Percentiles rank a stretch among this genome's conserved stretches.
These are phyloP conservation scores for Asterionellopsis glacialis DNA, from an alignment of 108 stramenopile genomes.

Conservation along the genomic window DNA sequence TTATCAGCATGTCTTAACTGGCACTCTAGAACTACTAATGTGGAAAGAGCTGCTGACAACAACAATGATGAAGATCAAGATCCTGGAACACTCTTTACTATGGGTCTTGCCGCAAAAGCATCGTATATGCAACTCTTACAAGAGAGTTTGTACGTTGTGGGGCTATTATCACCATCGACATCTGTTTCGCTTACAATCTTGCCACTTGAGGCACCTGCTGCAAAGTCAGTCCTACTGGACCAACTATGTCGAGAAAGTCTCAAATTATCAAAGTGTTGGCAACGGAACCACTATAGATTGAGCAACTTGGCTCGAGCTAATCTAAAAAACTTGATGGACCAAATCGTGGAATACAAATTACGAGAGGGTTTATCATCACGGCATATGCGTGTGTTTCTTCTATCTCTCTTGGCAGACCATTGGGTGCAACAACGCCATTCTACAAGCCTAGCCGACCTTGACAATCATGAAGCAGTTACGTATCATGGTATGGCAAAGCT, in stretches of 20 bases:
- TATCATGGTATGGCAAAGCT: constrained; percentile 3
- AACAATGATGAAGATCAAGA: neutral
- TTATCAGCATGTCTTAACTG: constrained; percentile 30
- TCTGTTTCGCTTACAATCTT: constrained; percentile 27
- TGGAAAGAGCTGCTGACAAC: constrained; percentile 26
- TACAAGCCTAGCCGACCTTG: constrained; percentile 14
- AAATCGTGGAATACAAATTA: constrained; percentile 30
- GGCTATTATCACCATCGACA: constrained; percentile 19
- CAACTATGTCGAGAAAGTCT: neutral
- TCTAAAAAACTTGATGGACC: constrained; percentile 14
- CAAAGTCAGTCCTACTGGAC: neutral
- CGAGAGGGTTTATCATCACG: constrained; percentile 33
- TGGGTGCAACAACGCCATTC: constrained; percentile 36
- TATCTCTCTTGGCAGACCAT: constrained; percentile 39
- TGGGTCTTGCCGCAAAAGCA: constrained; percentile 28
- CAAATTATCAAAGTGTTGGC: neutral
- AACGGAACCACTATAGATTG: too few species aligned
- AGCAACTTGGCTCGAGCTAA: neutral
- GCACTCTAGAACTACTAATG: constrained; percentile 1
- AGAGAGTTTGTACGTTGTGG: constrained; percentile 32
- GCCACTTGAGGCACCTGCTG: neutral
- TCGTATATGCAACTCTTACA: constrained; percentile 32
- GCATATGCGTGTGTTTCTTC: constrained; percentile 36
- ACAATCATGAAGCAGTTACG: constrained; percentile 8
- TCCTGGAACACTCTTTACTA: constrained; percentile 8